These are phyloP conservation scores for Pseudozyma tsukubaensis DNA, from an alignment of 1,284 basidiomycete genomes.

Conservation along the genomic window DNA sequence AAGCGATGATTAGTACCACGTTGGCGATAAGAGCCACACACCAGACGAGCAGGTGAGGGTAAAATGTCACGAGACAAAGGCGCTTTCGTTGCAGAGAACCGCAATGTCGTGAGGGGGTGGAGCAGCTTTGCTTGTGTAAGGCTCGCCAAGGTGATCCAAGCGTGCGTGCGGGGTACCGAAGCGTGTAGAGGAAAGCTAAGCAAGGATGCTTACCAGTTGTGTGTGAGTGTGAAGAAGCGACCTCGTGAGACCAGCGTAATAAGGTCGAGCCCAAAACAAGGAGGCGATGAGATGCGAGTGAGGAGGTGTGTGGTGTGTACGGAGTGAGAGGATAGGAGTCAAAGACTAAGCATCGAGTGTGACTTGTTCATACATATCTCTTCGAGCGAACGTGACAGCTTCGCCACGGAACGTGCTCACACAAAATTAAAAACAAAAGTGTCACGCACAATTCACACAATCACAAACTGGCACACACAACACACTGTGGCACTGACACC, in stretches of 20 bases:
- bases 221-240: conserved; percentile 8
- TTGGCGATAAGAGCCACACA: conserved; percentile 18
- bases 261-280: conserved; percentile 11
- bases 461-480: neutral
- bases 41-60: conserved; percentile 17
- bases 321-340: conserved; percentile 3
- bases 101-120: neutral
- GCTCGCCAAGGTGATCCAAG: neutral
- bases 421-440: conserved; percentile 7
- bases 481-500: neutral
- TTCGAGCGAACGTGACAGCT: conserved; percentile 32
- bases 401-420: conserved; percentile 41
- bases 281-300: neutral
- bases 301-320: neutral
- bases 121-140: neutral
- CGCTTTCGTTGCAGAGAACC: neutral
- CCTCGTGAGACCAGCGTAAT: conserved; percentile 13
- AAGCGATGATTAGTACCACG: conserved; percentile 36
- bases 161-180: neutral
- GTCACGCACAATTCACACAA: neutral
- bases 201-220: conserved; percentile 25
- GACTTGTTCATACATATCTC: conserved; percentile 1
- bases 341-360: neutral
- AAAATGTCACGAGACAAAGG: conserved; percentile 8
- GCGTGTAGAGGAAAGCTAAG: conserved; percentile 9